phyloP scores from a whole-genome alignment of 495 filamentous ascomycete genomes.

The Daldinia vernicosa region DNA sequence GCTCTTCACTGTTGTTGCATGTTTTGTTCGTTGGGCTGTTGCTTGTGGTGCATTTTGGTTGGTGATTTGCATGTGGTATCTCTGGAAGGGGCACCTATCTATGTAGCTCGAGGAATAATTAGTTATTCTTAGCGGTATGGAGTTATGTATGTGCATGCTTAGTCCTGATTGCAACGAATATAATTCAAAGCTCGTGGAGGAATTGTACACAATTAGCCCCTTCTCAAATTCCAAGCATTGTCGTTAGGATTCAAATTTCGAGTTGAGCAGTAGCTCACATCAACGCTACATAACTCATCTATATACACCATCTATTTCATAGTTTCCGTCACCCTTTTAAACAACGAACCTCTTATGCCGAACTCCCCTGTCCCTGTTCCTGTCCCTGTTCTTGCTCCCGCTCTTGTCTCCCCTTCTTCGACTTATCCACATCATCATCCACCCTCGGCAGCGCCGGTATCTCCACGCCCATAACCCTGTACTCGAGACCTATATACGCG shows the following conservation, averaged over 20 bases:
- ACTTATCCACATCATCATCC: conserved; percentile 50
- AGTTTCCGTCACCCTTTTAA: not conserved
- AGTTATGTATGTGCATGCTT: not conserved
- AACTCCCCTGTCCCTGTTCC: conserved; percentile 18
- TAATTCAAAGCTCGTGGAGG: not conserved
- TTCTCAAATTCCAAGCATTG: not conserved
- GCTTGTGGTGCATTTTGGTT: not conserved
- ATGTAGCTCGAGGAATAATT: not conserved
- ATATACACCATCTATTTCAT: not conserved
- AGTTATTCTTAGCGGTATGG: not conserved
- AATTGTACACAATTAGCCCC: not conserved
- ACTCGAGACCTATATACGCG: conserved; percentile 84
- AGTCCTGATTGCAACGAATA: not conserved
- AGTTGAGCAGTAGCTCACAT: not conserved
- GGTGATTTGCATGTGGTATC: not conserved
- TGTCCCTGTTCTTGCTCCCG: not conserved
- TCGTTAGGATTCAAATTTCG: not conserved
- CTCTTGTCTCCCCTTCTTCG: conserved; percentile 27
- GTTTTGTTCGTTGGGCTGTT: not conserved
- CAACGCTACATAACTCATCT: not conserved
- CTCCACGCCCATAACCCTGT: conserved; percentile 65
- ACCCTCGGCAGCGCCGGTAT: conserved; percentile 52
- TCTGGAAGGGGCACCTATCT: not conserved
- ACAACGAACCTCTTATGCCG: conserved; percentile 1
- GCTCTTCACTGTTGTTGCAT: not conserved